These are phyloP conservation scores for Penicillium daleae DNA, from an alignment of 495 filamentous ascomycete species.

Conservation along the genomic window DNA sequence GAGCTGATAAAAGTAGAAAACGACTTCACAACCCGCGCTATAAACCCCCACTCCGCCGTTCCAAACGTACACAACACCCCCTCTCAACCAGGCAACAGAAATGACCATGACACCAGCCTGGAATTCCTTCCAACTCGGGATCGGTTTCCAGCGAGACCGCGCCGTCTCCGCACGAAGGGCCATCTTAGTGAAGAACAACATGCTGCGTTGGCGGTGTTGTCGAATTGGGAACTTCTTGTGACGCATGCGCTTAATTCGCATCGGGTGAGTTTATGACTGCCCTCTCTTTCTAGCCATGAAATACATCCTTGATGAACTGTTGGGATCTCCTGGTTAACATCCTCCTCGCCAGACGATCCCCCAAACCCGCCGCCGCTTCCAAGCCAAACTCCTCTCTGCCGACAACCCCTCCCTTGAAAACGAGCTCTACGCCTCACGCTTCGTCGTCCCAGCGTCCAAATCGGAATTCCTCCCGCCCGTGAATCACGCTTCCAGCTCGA, in stretches of 20 bases:
- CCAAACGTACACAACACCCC: conserved; percentile 7
- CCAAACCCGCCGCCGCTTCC: conserved; percentile 45
- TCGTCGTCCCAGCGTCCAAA: conserved; percentile 26
- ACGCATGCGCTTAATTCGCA: conserved; percentile 39
- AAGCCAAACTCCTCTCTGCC: conserved; percentile 39
- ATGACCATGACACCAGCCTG: neutral
- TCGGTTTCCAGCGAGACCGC: conserved; percentile 19
- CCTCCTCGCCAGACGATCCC: conserved; percentile 37
- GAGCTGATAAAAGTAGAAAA: conserved; percentile 8
- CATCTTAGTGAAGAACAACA: conserved; percentile 40
- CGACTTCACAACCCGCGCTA: conserved; percentile 7
- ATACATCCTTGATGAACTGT: neutral
- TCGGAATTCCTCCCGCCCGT: conserved; percentile 12
- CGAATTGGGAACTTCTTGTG: conserved; percentile 41
- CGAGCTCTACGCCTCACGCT: conserved; percentile 35
- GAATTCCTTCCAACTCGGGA: neutral
- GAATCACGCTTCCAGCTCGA: no score
- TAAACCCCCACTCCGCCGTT: conserved; percentile 6
- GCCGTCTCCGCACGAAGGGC: neutral
- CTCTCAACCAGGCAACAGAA: neutral
- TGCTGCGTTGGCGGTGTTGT: conserved; percentile 39
- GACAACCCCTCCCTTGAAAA: conserved; percentile 35
- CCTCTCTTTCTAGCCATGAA: no score
- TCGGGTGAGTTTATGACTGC: conserved; percentile 29
- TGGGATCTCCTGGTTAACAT: no score